Evolutionary conservation across 2,329 filamentous ascomycete species (phyloP).

Genomic region (Neospermospora avenae): DNA sequence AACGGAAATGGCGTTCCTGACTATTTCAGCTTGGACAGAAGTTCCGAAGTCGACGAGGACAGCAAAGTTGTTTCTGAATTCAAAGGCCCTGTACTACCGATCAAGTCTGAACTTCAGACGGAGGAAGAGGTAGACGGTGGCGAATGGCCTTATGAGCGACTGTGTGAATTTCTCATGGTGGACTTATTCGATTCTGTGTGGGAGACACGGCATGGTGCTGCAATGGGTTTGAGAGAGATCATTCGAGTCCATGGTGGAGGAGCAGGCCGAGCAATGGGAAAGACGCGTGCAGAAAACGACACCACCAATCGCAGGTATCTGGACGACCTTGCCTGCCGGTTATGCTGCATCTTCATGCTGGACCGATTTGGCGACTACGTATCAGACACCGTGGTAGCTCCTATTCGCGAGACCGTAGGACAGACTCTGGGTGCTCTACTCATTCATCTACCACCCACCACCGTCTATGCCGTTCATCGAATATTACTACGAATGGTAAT

Average conservation of each 20-base stretch:
- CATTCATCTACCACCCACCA: slow-evolving; percentile 74
- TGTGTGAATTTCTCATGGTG: slow-evolving; percentile 90
- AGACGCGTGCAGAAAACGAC: slow-evolving; percentile 72
- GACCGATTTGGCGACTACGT: slow-evolving; percentile 98
- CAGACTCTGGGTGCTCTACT: slow-evolving; percentile 89
- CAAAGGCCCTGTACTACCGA: slow-evolving; percentile 76
- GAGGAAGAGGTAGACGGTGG: slow-evolving; percentile 73
- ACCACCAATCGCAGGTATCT: slow-evolving; percentile 79
- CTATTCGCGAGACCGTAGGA: slow-evolving; percentile 91
- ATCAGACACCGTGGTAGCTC: slow-evolving; percentile 93
- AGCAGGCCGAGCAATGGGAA: slow-evolving; percentile 74
- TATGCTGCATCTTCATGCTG: slow-evolving; percentile 95
- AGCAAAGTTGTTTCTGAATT: slow-evolving; percentile 92
- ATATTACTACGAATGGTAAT: slow-evolving; percentile 88
- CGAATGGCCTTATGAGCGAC: slow-evolving; percentile 91
- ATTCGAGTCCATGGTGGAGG: slow-evolving; percentile 87
- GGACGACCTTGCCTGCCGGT: slow-evolving; percentile 88
- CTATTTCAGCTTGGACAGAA: slow-evolving; percentile 86
- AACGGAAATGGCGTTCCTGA: slow-evolving; percentile 63
- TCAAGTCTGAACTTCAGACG: slow-evolving; percentile 81
- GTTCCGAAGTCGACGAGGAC: slow-evolving; percentile 77
- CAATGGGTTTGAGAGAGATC: slow-evolving; percentile 90
- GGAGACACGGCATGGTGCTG: slow-evolving; percentile 95
- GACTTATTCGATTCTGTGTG: slow-evolving; percentile 92
- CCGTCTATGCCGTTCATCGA: slow-evolving; percentile 80